phyloP scores from a whole-genome alignment of 495 filamentous ascomycete species.

The Aspergillus nidulans region DNA sequence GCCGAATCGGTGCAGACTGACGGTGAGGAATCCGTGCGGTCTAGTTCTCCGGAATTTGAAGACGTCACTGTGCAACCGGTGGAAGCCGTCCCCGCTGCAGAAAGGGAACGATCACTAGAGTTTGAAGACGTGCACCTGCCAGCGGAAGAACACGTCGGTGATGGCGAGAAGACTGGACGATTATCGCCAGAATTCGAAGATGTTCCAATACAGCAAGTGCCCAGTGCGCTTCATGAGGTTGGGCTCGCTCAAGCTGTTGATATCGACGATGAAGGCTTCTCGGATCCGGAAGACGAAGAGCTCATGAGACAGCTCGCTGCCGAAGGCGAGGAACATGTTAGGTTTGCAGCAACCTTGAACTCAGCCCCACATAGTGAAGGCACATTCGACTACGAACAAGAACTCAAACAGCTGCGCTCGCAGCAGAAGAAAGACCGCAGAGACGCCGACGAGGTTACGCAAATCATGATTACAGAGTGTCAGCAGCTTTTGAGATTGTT shows the following conservation, averaged over 20 bases:
- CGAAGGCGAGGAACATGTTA: slow-evolving; percentile 87
- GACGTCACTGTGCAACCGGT: background rate
- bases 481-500: slow-evolving; percentile 87
- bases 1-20: background rate
- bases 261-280: slow-evolving; percentile 52
- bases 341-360: slow-evolving; percentile 84
- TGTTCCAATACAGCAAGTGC: slow-evolving; percentile 21
- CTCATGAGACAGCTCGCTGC: slow-evolving; percentile 76
- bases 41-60: slow-evolving; percentile 21
- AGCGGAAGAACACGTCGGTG: background rate
- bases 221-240: background rate
- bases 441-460: slow-evolving; percentile 92
- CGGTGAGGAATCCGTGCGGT: slow-evolving; percentile 20
- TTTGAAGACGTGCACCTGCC: background rate
- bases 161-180: slow-evolving; percentile 4
- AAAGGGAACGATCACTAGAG: background rate
- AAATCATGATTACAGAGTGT: slow-evolving; percentile 91
- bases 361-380: slow-evolving; percentile 54
- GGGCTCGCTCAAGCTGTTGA: slow-evolving; percentile 25
- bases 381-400: slow-evolving; percentile 73
- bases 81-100: background rate
- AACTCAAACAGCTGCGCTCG: slow-evolving; percentile 78
- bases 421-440: slow-evolving; percentile 94
- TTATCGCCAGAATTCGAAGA: slow-evolving; percentile 54
- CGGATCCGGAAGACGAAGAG: slow-evolving; percentile 88